Base-by-base conservation (phyloP, 305 asterid genomes). In the Caryopteris hybrid region DNA sequence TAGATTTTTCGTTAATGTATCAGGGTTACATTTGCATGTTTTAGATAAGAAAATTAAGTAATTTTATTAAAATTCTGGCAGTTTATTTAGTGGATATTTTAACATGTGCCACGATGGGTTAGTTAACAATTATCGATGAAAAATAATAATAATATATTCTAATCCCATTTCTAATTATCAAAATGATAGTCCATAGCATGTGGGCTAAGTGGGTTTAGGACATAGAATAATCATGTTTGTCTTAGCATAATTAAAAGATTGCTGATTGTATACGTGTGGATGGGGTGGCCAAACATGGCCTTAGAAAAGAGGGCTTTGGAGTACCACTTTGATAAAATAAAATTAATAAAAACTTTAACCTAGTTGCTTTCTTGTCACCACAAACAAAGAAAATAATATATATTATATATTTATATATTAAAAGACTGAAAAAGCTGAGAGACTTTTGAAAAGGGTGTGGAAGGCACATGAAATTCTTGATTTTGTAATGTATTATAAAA, bases 311-410 rank as follows among this genome's bases (percentile, higher is more conserved):
- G 53, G 33, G 38, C 33, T 54, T 71, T 54, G 29, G 47, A n/a
- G 36, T n/a, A 16, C 56, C 58, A 33, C 73, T 36, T 38, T 46
- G 33, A 54, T n/a, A n/a, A n/a, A n/a, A n/a, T n/a, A n/a, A n/a
- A n/a, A n/a, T n/a, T n/a, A n/a, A n/a, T n/a, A n/a, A n/a, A n/a
- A n/a, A n/a, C n/a, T n/a, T n/a, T n/a, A n/a, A n/a, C 46, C 61
- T 48, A 60, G 63, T 65, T 65, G 77, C 68, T 54, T 66, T 39
- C 39, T 53, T 72, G 61, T 36, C 65, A 73, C 38, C 88, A 82
- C 78, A 62, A 11, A 64, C 43, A 47, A 56, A 71, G 57, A 58
- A 68, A 70, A 9, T 13, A 56, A 47, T 60, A 2, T 5, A 27
- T 27, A n/a, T n/a, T n/a, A n/a, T n/a, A n/a, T 27, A 71, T 21